Evolutionary conservation across 2,329 filamentous ascomycete species (phyloP).

Genomic region (Fusarium musae): DNA sequence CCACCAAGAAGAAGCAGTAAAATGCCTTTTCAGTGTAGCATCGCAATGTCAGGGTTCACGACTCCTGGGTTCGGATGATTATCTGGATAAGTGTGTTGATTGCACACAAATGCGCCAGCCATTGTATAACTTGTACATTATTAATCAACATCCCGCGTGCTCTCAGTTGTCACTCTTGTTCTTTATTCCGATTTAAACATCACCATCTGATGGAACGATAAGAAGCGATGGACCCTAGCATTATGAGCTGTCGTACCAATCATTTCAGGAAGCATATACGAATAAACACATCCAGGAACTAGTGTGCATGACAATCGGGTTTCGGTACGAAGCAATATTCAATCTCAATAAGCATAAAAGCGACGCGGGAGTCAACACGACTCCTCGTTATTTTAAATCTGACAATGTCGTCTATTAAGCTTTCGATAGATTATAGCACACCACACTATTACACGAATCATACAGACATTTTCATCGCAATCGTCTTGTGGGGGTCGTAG

Average conservation of each 20-base stretch:
- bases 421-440: not conserved
- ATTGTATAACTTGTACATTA: constrained; percentile 18
- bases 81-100: not conserved
- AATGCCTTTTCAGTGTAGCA: not conserved
- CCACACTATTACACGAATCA: constrained; percentile 1
- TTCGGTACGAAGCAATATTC: not conserved
- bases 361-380: not conserved
- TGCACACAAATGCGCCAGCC: constrained; percentile 3
- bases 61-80: not conserved
- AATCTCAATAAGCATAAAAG: not conserved
- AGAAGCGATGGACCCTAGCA: not conserved
- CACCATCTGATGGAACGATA: not conserved
- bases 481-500: constrained; percentile 90
- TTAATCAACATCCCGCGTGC: not conserved
- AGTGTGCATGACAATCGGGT: not conserved
- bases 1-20: constrained; percentile 53
- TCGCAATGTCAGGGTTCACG: not conserved
- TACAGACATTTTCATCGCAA: constrained; percentile 99
- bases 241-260: not conserved
- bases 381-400: constrained; percentile 2
- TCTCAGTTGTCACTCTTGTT: not conserved
- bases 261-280: not conserved
- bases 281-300: not conserved
- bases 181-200: not conserved
- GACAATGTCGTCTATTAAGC: constrained; percentile 32